Evolutionary conservation across 305 asterid genomes (phyloP).

Genomic region (Striga hermonthica): DNA sequence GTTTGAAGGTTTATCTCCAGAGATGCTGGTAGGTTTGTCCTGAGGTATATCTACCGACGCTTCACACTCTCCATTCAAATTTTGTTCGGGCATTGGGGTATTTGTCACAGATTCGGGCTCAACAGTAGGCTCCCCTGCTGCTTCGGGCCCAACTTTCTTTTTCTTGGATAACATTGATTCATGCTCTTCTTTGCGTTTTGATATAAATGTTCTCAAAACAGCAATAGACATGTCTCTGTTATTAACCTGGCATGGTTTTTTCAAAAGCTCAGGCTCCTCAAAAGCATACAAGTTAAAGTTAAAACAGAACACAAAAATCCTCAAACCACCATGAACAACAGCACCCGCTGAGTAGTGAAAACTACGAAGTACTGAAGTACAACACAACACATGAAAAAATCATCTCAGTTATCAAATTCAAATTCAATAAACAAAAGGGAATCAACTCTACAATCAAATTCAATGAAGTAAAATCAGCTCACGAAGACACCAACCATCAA

Average conservation of each 20-base stretch:
- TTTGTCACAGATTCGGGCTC: conserved; percentile 37
- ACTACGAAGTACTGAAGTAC: not conserved
- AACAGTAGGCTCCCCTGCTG: conserved; percentile 34
- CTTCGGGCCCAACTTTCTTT: conserved; percentile 47
- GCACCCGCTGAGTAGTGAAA: conserved; percentile 12
- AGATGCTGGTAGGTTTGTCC: conserved; percentile 43
- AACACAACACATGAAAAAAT: not conserved
- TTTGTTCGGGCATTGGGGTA: conserved; percentile 35
- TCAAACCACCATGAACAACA: conserved; percentile 25
- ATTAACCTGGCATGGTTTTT: conserved; percentile 60
- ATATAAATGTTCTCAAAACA: conserved; percentile 75
- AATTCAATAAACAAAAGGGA: not conserved
- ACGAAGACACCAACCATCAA: not conserved
- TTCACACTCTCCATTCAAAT: conserved; percentile 47
- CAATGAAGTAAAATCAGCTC: conserved; percentile 1
- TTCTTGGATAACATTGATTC: conserved; percentile 51
- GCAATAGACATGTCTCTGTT: conserved; percentile 97
- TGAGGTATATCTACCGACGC: conserved; percentile 37
- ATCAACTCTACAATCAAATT: conserved; percentile 4
- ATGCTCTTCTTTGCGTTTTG: conserved; percentile 68
- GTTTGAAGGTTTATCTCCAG: conserved; percentile 37
- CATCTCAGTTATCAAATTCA: not conserved
- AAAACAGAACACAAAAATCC: no score
- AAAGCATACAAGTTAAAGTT: no score
- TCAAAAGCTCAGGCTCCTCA: no score